A percentile compares a stretch with the other conserved stretches of the same genome.
Conservation (phyloP, 2,329 filamentous ascomycete genomes). For the Trichoderma polysporum region DNA sequence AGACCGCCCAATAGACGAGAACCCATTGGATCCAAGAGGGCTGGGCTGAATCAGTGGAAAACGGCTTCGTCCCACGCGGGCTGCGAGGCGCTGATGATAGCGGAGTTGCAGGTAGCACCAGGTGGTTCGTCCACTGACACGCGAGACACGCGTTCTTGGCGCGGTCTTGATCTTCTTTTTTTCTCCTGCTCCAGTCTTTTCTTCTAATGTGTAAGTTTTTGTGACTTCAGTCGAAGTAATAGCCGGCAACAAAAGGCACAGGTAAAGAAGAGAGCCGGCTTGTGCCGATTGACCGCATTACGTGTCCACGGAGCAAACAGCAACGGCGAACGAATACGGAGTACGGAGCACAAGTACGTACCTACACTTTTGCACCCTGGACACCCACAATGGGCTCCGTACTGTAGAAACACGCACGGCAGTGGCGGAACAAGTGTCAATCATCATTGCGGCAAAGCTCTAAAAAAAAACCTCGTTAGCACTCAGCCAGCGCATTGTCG, state of each 20-base stretch:
- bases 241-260: neutral
- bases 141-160: conserved; percentile 9
- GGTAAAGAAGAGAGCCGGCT: neutral
- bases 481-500: conserved; percentile 1
- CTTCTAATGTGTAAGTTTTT: neutral
- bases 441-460: neutral
- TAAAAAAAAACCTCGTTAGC: neutral
- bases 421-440: neutral
- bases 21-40: conserved; percentile 2
- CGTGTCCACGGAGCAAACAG: neutral
- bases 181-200: neutral
- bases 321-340: neutral
- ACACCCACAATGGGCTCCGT: neutral
- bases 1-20: neutral
- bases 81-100: neutral
- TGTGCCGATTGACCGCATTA: neutral
- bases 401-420: neutral
- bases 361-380: neutral
- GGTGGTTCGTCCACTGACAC: neutral
- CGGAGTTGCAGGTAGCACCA: neutral
- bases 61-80: conserved; percentile 6
- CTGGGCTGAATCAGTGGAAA: conserved; percentile 14
- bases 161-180: neutral
- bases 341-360: neutral
- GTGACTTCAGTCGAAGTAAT: neutral